phyloP scores from a whole-genome alignment of 495 filamentous ascomycete genomes.

The Hamigera avellanea region DNA sequence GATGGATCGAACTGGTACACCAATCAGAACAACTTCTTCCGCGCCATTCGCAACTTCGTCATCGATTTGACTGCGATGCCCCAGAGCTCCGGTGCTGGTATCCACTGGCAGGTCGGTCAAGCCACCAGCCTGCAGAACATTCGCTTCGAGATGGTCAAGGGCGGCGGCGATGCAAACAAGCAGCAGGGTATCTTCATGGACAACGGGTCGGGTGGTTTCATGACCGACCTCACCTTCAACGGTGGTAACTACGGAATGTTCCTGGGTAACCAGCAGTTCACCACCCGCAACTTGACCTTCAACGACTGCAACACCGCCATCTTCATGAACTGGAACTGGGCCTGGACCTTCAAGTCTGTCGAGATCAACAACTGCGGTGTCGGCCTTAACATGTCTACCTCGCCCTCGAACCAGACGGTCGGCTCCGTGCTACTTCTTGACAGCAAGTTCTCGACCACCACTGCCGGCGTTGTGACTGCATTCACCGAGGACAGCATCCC shows the following conservation, averaged over 20 bases:
- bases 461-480: constrained; percentile 51
- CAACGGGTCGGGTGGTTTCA: constrained; percentile 83
- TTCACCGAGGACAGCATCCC: constrained; percentile 37
- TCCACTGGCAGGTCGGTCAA: constrained; percentile 33
- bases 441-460: constrained; percentile 50
- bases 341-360: constrained; percentile 76
- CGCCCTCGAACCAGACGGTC: constrained; percentile 39
- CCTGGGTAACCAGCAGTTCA: constrained; percentile 89
- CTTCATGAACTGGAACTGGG: constrained; percentile 94
- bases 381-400: constrained; percentile 68
- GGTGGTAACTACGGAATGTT: constrained; percentile 61
- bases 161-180: constrained; percentile 40
- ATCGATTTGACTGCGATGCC: constrained; percentile 64
- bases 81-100: constrained; percentile 44
- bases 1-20: constrained; percentile 15
- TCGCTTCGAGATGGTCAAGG: constrained; percentile 46
- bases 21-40: constrained; percentile 25
- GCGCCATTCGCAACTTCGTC: constrained; percentile 33
- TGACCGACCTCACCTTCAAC: constrained; percentile 78
- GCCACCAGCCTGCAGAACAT: constrained; percentile 36
- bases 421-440: constrained; percentile 64
- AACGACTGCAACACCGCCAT: constrained; percentile 76
- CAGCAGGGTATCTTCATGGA: constrained; percentile 97
- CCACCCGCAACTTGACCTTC: constrained; percentile 82
- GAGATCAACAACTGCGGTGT: constrained; percentile 70